Conservation (phyloP, 129 eudicot genomes). For the Saussurea involucrata region DNA sequence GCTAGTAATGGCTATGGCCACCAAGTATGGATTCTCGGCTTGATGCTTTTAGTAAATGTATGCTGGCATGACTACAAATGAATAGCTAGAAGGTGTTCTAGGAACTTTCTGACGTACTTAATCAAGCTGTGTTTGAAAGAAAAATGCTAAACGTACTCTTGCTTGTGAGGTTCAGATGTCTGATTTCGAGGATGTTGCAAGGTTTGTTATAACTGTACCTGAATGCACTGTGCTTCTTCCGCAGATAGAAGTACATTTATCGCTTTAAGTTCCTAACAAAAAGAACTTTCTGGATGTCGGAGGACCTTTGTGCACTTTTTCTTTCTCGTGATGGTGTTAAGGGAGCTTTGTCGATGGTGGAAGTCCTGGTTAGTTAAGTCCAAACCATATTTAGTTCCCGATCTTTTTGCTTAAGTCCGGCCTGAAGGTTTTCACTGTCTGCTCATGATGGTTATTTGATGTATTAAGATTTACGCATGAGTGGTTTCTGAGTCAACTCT, state of each 20-base stretch:
- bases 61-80: slow-evolving; percentile 57
- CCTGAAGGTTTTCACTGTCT: slow-evolving; percentile 49
- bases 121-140: slow-evolving; percentile 73
- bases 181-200: slow-evolving; percentile 66
- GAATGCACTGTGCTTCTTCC: not conserved
- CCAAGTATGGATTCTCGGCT: slow-evolving; percentile 45
- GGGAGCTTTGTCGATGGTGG: slow-evolving; percentile 61
- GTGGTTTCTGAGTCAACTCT: not conserved
- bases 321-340: slow-evolving; percentile 66
- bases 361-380: slow-evolving; percentile 61
- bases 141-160: slow-evolving; percentile 57
- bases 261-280: not conserved
- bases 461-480: not conserved
- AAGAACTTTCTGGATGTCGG: slow-evolving; percentile 57
- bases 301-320: slow-evolving; percentile 51
- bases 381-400: slow-evolving; percentile 48
- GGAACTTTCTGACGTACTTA: slow-evolving; percentile 46
- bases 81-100: slow-evolving; percentile 60
- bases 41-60: slow-evolving; percentile 21
- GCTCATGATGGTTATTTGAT: not conserved
- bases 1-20: slow-evolving; percentile 60
- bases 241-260: not conserved
- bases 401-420: slow-evolving; percentile 32
- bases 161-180: slow-evolving; percentile 54
- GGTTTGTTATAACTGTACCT: slow-evolving; percentile 38